Base-by-base conservation (phyloP, 495 filamentous ascomycete species). In the Penicillium daleae region DNA sequence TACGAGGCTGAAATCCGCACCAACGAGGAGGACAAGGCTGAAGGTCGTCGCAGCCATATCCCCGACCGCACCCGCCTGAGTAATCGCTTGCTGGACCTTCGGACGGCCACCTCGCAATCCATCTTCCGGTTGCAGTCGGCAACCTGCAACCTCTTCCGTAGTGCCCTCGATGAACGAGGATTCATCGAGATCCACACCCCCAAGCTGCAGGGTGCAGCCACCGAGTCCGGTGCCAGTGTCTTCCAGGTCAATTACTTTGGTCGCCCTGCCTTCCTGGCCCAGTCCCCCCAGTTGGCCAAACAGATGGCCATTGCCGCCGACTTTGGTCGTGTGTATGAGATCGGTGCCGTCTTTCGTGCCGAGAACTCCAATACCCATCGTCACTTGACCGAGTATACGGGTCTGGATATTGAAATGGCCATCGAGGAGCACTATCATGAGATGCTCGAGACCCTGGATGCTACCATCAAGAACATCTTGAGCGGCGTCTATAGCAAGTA, bases 331-430 rank as follows among this genome's bases (percentile, higher is more conserved):
- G 93, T 97, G 19, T 97, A 92, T 70, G 89, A 93, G 71, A 89
- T 96, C 51, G 91, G 91, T 4, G 89, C 90, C 0, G 92, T 97
- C 4, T 97, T 97, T 84, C 86, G 92, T 61, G 94, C 94, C 2
- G 93, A 97, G 80, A 97, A 97, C 77, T 92, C 88, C 46, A 97
- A 97, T 68, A 97, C 94, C 0, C 92, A 96, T 64, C 85, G 94
- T 57, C 94, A 97, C 71, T 88, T 97, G 87, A 97, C 92, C 4
- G 94, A 97, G 73, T 97, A 96, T 76, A 97, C 91, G 13, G 93
- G 94, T 60, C 84, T 98, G 59, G 94, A 98, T 88, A 67, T 97
- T 55, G 94, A 97, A 76, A 97, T 97, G 93, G 89, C 92, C 13
- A 96, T 97, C 68, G 88, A 93, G 55, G 86, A 96, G 60, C 85